Percentiles rank a stretch among this genome's conserved stretches.
phyloP scores from a whole-genome alignment of 2,329 filamentous ascomycete species.

The Trichophyton mentagrophytes region DNA sequence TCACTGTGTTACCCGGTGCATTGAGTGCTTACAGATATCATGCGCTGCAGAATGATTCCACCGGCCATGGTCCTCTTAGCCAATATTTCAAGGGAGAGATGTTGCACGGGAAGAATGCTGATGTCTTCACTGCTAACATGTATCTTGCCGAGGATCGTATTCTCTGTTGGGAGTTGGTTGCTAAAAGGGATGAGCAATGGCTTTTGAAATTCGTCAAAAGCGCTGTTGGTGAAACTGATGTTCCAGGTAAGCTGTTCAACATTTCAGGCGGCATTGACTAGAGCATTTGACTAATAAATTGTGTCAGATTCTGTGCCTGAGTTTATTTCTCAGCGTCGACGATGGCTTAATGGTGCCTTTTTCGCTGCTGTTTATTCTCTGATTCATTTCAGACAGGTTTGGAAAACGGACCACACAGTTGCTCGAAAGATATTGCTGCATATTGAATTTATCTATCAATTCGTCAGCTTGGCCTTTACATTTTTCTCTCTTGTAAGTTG shows the following conservation, averaged over 20 bases:
- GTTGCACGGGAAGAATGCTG: conserved; percentile 85
- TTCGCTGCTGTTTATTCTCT: conserved; percentile 97
- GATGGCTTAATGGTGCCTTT: conserved; percentile 98
- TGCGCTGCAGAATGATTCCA: conserved; percentile 90
- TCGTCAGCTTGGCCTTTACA: conserved; percentile 84
- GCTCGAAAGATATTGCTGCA: conserved; percentile 82
- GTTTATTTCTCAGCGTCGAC: conserved; percentile 88
- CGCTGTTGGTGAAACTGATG: conserved; percentile 94
- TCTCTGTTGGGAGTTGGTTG: conserved; percentile 93
- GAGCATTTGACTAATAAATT: conserved; percentile 1
- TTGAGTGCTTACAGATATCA: conserved; percentile 93
- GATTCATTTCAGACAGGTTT: conserved; percentile 87
- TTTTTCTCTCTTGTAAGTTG: conserved; percentile 68
- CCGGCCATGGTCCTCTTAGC: conserved; percentile 83
- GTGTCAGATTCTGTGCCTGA: conserved; percentile 74
- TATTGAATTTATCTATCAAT: conserved; percentile 91
- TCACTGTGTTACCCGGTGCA: conserved; percentile 89
- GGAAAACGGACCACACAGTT: conserved; percentile 81
- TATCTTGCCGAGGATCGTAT: conserved; percentile 98
- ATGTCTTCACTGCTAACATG: conserved; percentile 98
- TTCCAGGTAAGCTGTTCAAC: conserved; percentile 53
- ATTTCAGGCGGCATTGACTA: background rate
- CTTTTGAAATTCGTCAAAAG: conserved; percentile 96
- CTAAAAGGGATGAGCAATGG: conserved; percentile 89
- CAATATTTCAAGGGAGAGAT: conserved; percentile 99